A percentile compares a stretch with the other conserved stretches of the same genome.
Evolutionary conservation across 2,329 filamentous ascomycete species (phyloP).

Genomic region (Alternaria sp.): DNA sequence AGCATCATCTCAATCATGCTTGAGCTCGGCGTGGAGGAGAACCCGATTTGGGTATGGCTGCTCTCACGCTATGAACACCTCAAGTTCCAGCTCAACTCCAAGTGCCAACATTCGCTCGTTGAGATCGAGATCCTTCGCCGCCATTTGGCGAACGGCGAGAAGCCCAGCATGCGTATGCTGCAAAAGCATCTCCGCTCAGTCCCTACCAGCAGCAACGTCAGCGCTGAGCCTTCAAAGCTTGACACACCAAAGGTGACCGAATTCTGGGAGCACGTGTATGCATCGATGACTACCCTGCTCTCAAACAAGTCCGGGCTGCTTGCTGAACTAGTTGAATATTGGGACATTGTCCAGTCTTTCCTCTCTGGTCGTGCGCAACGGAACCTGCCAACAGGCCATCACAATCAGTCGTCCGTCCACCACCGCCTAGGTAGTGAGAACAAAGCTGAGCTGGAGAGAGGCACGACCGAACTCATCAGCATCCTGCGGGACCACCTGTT

Average conservation of each 20-base stretch:
- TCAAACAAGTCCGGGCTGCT: conserved; percentile 78
- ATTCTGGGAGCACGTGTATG: conserved; percentile 87
- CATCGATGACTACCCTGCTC: conserved; percentile 75
- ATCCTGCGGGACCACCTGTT: conserved; percentile 80
- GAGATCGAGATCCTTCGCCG: conserved; percentile 92
- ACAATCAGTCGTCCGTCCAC: conserved; percentile 80
- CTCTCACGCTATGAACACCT: conserved; percentile 87
- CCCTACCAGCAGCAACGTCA: conserved; percentile 66
- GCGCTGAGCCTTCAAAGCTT: conserved; percentile 63
- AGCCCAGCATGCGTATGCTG: conserved; percentile 71
- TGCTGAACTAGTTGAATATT: conserved; percentile 90
- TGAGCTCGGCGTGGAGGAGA: conserved; percentile 94
- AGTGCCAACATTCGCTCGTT: conserved; percentile 83
- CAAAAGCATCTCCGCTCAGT: conserved; percentile 79
- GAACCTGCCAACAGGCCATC: conserved; percentile 78
- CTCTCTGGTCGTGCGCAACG: conserved; percentile 84
- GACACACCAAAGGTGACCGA: conserved; percentile 84
- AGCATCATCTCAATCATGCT: conserved; percentile 86
- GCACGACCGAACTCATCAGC: conserved; percentile 80
- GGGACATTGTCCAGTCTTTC: conserved; percentile 90
- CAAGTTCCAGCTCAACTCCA: conserved; percentile 80
- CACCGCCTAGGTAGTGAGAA: conserved; percentile 78
- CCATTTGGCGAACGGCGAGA: conserved; percentile 75
- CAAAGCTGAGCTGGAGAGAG: conserved; percentile 74
- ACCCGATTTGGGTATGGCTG: conserved; percentile 96